Percentiles rank a stretch among this genome's conserved stretches.
Evolutionary conservation across 768 basidiomycete species (phyloP).

Genomic region (Plicaturopsis crispa): DNA sequence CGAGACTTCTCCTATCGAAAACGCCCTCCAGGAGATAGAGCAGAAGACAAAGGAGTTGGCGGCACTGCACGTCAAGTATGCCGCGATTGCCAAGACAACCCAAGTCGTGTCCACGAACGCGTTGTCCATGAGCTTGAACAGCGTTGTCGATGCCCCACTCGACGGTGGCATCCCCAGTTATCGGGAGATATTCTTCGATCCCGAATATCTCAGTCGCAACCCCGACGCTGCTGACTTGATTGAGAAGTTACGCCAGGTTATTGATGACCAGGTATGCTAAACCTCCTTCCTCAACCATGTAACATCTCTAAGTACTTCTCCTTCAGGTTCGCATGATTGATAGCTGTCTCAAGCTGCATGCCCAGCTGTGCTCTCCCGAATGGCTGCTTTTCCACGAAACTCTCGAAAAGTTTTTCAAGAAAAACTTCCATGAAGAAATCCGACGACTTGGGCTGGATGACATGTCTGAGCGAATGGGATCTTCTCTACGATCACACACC

Average conservation of each 20-base stretch:
- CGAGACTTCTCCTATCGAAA: conserved; percentile 83
- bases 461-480: conserved; percentile 36
- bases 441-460: conserved; percentile 58
- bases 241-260: conserved; percentile 61
- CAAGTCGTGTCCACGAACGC: conserved; percentile 72
- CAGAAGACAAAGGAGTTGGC: conserved; percentile 73
- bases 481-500: conserved; percentile 30
- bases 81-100: conserved; percentile 68
- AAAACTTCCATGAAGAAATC: conserved; percentile 81
- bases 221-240: conserved; percentile 67
- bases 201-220: conserved; percentile 58
- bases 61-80: conserved; percentile 61
- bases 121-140: conserved; percentile 81
- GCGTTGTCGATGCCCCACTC: conserved; percentile 74
- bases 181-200: conserved; percentile 67
- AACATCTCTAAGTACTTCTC: neutral
- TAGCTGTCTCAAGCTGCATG: conserved; percentile 78
- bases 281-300: conserved; percentile 1
- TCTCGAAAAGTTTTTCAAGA: conserved; percentile 76
- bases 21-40: conserved; percentile 75
- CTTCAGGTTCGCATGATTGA: conserved; percentile 71
- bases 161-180: conserved; percentile 76
- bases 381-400: conserved; percentile 93
- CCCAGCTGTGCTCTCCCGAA: conserved; percentile 72
- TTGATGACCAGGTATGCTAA: conserved; percentile 73